Evolutionary conservation across 306 rosid genomes (phyloP).

Genomic region (Pyrus bretschneideri): DNA sequence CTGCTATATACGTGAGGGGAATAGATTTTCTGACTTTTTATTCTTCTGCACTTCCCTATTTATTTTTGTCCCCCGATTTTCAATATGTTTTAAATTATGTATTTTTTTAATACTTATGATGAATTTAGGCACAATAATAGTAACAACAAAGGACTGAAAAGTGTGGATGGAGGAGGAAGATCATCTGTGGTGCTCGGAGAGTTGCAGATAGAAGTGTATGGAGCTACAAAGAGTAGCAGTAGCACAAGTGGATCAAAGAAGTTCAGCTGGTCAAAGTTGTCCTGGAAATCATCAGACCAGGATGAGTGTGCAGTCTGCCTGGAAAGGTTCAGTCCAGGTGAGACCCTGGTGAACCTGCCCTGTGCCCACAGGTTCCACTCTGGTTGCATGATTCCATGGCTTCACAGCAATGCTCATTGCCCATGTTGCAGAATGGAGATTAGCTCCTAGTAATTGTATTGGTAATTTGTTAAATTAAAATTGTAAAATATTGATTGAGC

Average conservation of each 20-base stretch:
- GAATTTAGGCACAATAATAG: slow-evolving; percentile 12
- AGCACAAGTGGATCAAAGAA: slow-evolving; percentile 27
- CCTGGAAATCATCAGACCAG: slow-evolving; percentile 53
- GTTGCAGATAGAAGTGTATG: slow-evolving; percentile 34
- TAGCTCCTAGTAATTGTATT: slow-evolving; percentile 1
- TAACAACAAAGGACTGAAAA: slow-evolving; percentile 6
- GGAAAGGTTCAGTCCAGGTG: slow-evolving; percentile 43
- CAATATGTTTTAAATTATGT: neutral
- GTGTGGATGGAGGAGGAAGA: slow-evolving; percentile 18
- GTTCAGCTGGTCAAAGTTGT: slow-evolving; percentile 63
- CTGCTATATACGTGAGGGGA: too few relatives aligned
- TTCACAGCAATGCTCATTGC: slow-evolving; percentile 56
- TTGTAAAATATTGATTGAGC: neutral
- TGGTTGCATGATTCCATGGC: slow-evolving; percentile 76
- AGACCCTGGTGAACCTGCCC: slow-evolving; percentile 51
- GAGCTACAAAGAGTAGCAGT: slow-evolving; percentile 24
- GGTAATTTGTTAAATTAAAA: neutral
- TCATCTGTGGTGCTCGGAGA: slow-evolving; percentile 15
- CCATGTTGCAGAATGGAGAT: slow-evolving; percentile 71
- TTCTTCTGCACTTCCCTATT: too few relatives aligned
- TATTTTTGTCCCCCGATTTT: neutral
- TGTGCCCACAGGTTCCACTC: slow-evolving; percentile 81
- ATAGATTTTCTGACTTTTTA: too few relatives aligned
- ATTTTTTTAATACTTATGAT: neutral
- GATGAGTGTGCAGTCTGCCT: slow-evolving; percentile 70